Evolutionary conservation across 2,329 filamentous ascomycete genomes (phyloP), one percentile per base, ranked within the genome.

Genomic region (Epichloe aotearoae): DNA sequence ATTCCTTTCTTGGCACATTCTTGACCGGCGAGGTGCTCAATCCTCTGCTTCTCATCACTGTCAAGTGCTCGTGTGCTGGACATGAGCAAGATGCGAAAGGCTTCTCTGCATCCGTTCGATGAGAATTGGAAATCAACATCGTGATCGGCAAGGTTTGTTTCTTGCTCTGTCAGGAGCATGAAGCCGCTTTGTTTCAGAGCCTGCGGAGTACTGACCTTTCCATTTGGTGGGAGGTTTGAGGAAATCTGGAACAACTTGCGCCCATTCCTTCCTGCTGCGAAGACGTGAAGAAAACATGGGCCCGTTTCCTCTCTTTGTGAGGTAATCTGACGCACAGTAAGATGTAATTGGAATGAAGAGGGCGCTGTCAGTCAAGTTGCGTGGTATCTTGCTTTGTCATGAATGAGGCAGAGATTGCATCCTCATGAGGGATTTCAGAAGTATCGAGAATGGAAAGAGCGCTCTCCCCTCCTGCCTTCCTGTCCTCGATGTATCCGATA

Each of bases 121-220:
- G 44, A 47, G 19, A 73, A 50, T 4, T 63, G 62, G 38, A 78
- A 62, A 14, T 69, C 69, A 33, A 76, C 56, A 54, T 78, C 75
- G 54, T 76, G 70, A 2, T 64, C 67, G 15, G 62, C 57, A 3
- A 77, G 60, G 15, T 58, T 61, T 3, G 59, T 56, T 58, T 76
- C 74, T 77, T 45, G 36, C 47, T 37, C 20, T 6, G 39, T 39
- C n/a, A 50, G 30, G 17, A 20, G 12, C 14, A 43, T 33, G n/a
- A n/a, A 36, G 17, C 5, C 39, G 3, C 14, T 30, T 7, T 36
- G 12, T 36, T 30, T 30, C 45, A 14, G 15, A 15, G 14, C 8
- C 30, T 6, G 30, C 33, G 38, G 20, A 17, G n/a, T n/a, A 36
- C 39, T 5, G 52, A 59, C 63, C 62, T 57, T 59, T 61, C 59